These are phyloP conservation scores for Geranium brycei DNA, from an alignment of 345 rosid genomes.

Conservation along the genomic window DNA sequence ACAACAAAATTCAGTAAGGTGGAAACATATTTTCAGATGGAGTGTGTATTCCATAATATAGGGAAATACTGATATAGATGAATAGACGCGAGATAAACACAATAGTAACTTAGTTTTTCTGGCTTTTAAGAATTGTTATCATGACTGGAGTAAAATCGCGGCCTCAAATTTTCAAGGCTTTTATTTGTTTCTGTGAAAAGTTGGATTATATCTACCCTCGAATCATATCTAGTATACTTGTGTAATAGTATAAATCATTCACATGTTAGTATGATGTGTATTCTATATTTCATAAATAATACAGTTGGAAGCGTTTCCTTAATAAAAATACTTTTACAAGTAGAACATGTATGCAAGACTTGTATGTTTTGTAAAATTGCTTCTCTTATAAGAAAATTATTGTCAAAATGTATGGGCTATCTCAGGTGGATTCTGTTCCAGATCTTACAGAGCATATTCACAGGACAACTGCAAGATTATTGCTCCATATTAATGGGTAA, in stretches of 20 bases:
- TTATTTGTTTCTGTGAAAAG: background rate
- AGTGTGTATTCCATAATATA: no score
- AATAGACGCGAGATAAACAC: no score
- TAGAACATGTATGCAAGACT: background rate
- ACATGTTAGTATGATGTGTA: background rate
- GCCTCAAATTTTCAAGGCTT: background rate
- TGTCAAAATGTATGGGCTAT: constrained; percentile 9
- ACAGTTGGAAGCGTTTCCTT: background rate
- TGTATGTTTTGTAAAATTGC: background rate
- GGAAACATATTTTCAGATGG: no score
- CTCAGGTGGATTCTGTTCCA: constrained; percentile 83
- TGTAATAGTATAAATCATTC: background rate
- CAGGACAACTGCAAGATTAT: constrained; percentile 71
- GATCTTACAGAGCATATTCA: constrained; percentile 70
- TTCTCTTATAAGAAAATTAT: background rate
- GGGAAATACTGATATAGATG: no score
- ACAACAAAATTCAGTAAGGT: no score
- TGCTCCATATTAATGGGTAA: constrained; percentile 94
- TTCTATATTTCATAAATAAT: background rate
- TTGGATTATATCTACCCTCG: background rate
- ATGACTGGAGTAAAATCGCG: no score
- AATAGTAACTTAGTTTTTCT: no score
- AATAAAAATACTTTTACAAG: background rate
- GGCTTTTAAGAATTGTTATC: no score
- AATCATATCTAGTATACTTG: background rate